These are phyloP conservation scores for Blastocystis sp. DNA, from an alignment of 352 stramenopile genomes.

Conservation along the genomic window DNA sequence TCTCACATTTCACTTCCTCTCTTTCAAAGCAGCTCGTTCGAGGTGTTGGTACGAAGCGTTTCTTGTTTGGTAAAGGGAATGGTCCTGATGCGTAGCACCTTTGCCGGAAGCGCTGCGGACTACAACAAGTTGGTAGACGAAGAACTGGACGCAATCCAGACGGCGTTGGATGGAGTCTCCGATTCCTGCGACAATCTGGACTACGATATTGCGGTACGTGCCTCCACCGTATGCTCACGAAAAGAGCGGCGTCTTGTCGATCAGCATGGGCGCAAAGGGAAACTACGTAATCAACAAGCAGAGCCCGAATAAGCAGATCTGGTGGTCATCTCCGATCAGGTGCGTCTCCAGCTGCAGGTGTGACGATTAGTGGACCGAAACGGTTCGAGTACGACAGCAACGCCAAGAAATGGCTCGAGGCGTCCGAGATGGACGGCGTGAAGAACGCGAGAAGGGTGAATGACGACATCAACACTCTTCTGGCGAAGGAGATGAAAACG, in stretches of 20 bases:
- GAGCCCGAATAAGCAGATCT: constrained; percentile 87
- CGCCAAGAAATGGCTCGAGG: constrained; percentile 71
- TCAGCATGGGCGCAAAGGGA: constrained; percentile 78
- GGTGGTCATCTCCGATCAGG: constrained; percentile 88
- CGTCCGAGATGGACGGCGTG: constrained; percentile 64
- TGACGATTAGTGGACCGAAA: constrained; percentile 67
- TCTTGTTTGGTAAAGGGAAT: neutral
- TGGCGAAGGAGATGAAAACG: constrained; percentile 70
- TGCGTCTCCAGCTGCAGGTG: neutral
- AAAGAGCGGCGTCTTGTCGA: constrained; percentile 85
- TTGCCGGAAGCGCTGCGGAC: neutral
- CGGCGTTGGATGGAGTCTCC: constrained; percentile 31
- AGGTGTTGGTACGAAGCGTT: neutral
- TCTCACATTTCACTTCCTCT: neutral
- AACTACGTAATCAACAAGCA: constrained; percentile 95
- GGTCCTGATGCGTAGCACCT: neutral
- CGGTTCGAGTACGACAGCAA: constrained; percentile 73
- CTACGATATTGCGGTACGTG: constrained; percentile 11
- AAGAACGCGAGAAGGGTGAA: constrained; percentile 39
- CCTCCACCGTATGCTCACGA: neutral
- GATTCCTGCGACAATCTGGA: constrained; percentile 49
- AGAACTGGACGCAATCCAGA: constrained; percentile 18
- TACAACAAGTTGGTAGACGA: constrained; percentile 47
- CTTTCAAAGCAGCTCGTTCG: neutral
- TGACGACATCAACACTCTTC: constrained; percentile 67